These are phyloP conservation scores for Termitomyces sp. DNA, from an alignment of 768 basidiomycete species.

Conservation along the genomic window DNA sequence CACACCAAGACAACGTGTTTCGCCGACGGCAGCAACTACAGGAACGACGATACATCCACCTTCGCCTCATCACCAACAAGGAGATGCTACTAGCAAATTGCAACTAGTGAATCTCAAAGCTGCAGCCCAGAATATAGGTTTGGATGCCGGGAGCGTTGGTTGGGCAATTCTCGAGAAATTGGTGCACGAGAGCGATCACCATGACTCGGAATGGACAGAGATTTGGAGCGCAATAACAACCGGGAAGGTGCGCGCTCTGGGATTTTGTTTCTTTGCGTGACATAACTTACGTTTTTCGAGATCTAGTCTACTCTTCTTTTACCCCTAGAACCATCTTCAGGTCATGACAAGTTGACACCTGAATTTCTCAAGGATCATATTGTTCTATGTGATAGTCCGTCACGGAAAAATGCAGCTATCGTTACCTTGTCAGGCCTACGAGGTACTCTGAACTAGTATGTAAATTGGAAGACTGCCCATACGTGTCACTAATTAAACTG, in stretches of 20 bases:
- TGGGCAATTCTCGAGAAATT: slow-evolving; percentile 78
- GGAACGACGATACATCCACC: slow-evolving; percentile 44
- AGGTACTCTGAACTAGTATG: slow-evolving; percentile 61
- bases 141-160: slow-evolving; percentile 60
- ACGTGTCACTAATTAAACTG: slow-evolving; percentile 1
- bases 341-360: slow-evolving; percentile 52
- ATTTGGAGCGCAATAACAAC: slow-evolving; percentile 58
- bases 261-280: neutral
- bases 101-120: slow-evolving; percentile 73
- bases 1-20: slow-evolving; percentile 62
- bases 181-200: slow-evolving; percentile 39
- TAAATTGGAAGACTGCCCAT: slow-evolving; percentile 4
- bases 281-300: neutral
- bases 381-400: slow-evolving; percentile 51
- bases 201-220: slow-evolving; percentile 63
- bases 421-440: slow-evolving; percentile 83
- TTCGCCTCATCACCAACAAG: slow-evolving; percentile 41
- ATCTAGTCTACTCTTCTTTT: slow-evolving; percentile 74
- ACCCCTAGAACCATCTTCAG: slow-evolving; percentile 54
- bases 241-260: slow-evolving; percentile 53
- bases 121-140: slow-evolving; percentile 60
- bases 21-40: slow-evolving; percentile 38
- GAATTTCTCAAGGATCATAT: slow-evolving; percentile 86
- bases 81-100: slow-evolving; percentile 61
- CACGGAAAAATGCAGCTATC: slow-evolving; percentile 43